Evolutionary conservation across 2,329 filamentous ascomycete species (phyloP).

Genomic region (Arachnomyces sp.): DNA sequence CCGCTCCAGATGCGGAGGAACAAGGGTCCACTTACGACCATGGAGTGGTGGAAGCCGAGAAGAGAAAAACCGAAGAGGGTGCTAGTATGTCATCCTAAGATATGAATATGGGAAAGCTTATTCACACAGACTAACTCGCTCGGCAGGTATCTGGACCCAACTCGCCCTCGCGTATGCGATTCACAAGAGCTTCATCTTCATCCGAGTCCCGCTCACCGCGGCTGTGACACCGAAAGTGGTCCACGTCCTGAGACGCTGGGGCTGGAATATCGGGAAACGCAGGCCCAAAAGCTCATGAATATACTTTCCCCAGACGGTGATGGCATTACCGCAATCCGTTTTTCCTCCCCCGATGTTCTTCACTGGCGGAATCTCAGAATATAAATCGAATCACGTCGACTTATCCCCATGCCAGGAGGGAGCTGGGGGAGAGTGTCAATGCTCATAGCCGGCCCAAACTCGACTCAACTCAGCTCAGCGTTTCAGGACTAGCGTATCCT

Average conservation of each 20-base stretch:
- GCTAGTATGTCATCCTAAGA: conserved; percentile 58
- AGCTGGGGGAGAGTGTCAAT: no score
- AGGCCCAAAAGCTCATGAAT: conserved; percentile 34
- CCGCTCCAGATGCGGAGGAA: no score
- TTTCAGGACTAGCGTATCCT: no score
- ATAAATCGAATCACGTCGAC: no score
- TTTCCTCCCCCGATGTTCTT: conserved; percentile 1
- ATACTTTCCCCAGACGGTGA: not conserved
- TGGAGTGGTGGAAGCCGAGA: conserved; percentile 57
- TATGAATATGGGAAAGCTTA: conserved; percentile 11
- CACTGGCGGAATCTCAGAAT: not conserved
- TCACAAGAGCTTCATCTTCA: conserved; percentile 95
- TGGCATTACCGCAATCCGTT: no score
- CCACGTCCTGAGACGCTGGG: conserved; percentile 76
- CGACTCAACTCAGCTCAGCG: no score
- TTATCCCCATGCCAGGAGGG: no score
- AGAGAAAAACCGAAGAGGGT: conserved; percentile 52
- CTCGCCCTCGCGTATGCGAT: conserved; percentile 90
- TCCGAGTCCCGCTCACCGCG: conserved; percentile 86
- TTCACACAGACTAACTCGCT: conserved; percentile 3
- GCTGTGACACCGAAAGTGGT: conserved; percentile 93
- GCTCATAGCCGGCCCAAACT: no score
- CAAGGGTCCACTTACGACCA: conserved; percentile 15
- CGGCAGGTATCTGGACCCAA: conserved; percentile 75
- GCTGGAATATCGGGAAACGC: conserved; percentile 87